These are phyloP conservation scores for Decorospora gaudefroyi DNA, from an alignment of 2,329 filamentous ascomycete species.

Conservation along the genomic window DNA sequence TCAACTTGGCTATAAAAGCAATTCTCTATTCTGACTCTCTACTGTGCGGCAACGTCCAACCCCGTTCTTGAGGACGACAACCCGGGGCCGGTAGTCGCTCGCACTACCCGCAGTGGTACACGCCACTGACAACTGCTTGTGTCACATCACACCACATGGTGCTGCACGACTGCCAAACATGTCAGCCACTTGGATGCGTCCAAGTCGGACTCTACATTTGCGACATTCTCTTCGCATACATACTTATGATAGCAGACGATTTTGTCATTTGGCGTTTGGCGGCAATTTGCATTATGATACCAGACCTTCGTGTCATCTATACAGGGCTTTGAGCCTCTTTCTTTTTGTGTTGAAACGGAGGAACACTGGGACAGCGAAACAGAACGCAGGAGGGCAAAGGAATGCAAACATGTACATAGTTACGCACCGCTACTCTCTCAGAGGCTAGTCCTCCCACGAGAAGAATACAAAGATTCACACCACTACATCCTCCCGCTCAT, in stretches of 20 bases:
- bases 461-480: slow-evolving; percentile 9
- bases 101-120: slow-evolving; percentile 8
- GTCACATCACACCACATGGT: slow-evolving; percentile 15
- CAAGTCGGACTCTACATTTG: slow-evolving; percentile 25
- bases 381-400: slow-evolving; percentile 1
- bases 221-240: slow-evolving; percentile 26
- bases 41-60: background rate
- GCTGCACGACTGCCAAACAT: slow-evolving; percentile 13
- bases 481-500: slow-evolving; percentile 1
- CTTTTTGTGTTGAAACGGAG: slow-evolving; percentile 15
- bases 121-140: slow-evolving; percentile 13
- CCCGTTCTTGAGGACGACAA: too few relatives aligned
- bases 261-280: slow-evolving; percentile 36
- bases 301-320: slow-evolving; percentile 46
- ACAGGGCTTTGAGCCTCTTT: slow-evolving; percentile 34
- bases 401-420: slow-evolving; percentile 13
- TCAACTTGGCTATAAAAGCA: slow-evolving; percentile 26
- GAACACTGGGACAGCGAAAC: slow-evolving; percentile 1
- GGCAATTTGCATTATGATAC: slow-evolving; percentile 42
- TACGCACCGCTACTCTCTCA: slow-evolving; percentile 5
- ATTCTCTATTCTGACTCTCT: background rate
- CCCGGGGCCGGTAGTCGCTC: background rate
- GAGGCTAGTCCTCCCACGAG: slow-evolving; percentile 10
- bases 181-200: slow-evolving; percentile 11
- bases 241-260: slow-evolving; percentile 40